Percentiles rank a stretch among this genome's conserved stretches.
phyloP scores from a whole-genome alignment of 495 filamentous ascomycete genomes.

The Eremomyces bilateralis region DNA sequence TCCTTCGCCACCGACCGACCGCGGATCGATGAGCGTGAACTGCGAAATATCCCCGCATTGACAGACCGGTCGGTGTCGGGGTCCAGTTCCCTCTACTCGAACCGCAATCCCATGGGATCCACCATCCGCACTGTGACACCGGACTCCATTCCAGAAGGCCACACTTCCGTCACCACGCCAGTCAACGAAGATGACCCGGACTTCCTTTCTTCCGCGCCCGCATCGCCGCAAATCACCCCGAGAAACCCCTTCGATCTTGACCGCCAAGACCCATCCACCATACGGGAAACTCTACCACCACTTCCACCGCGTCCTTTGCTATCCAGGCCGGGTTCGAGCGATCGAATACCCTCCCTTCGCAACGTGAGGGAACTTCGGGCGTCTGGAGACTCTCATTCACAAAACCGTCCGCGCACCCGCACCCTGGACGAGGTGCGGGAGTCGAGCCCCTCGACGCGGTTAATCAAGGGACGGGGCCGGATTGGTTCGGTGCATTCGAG shows the following conservation, averaged over 20 bases:
- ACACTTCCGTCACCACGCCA: too few species aligned
- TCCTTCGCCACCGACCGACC: too few species aligned
- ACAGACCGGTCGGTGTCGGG: too few species aligned
- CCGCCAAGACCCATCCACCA: background rate
- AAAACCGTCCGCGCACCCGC: constrained; percentile 17
- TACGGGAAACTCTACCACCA: background rate
- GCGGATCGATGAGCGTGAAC: too few species aligned
- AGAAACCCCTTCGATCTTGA: too few species aligned
- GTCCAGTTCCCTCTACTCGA: too few species aligned
- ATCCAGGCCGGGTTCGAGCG: background rate
- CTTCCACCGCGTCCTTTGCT: background rate
- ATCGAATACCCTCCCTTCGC: constrained; percentile 1
- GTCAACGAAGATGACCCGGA: too few species aligned
- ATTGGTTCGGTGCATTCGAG: constrained; percentile 19
- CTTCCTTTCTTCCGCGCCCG: background rate
- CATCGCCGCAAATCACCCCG: too few species aligned
- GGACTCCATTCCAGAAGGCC: constrained; percentile 15
- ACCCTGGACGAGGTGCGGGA: constrained; percentile 20
- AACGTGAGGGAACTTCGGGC: constrained; percentile 7
- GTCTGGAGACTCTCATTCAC: too few species aligned
- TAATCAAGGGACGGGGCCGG: constrained; percentile 16
- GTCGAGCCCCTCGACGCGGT: constrained; percentile 12
- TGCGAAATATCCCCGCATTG: too few species aligned
- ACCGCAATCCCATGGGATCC: too few species aligned
- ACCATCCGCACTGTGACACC: constrained; percentile 17